Conservation (phyloP, 306 rosid species). For the Cucurbita maxima region DNA sequence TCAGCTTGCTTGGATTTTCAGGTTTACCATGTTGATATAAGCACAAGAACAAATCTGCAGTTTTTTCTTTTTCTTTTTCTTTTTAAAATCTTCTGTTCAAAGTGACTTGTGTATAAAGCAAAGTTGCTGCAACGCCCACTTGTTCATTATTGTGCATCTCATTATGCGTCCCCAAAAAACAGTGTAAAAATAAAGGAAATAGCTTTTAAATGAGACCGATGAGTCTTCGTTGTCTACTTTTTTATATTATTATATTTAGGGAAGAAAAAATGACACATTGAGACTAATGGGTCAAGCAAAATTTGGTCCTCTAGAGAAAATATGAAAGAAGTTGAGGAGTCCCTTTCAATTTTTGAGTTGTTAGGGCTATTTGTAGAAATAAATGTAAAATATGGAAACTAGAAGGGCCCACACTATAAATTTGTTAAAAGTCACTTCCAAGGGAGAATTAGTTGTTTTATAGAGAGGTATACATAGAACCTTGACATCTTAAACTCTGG, state of each 20-base stretch:
- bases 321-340: neutral
- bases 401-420: too few species aligned
- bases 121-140: neutral
- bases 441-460: too few species aligned
- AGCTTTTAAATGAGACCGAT: constrained; percentile 3
- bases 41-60: constrained; percentile 1
- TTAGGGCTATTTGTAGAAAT: too few species aligned
- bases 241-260: neutral
- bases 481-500: too few species aligned
- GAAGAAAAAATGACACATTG: neutral
- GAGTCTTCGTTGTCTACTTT: neutral
- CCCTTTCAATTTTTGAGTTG: neutral
- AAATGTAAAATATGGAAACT: too few species aligned
- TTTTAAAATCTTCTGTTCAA: neutral
- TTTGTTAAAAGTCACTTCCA: too few species aligned
- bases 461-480: too few species aligned
- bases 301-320: neutral
- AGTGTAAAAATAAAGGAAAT: neutral
- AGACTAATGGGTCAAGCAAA: neutral
- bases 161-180: neutral
- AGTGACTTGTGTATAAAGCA: constrained; percentile 8
- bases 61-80: neutral
- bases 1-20: constrained; percentile 7
- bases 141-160: neutral
- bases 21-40: neutral